Evolutionary conservation across 495 filamentous ascomycete genomes (phyloP), one percentile per base, ranked within the genome.

Genomic region (Xylaria curta): DNA sequence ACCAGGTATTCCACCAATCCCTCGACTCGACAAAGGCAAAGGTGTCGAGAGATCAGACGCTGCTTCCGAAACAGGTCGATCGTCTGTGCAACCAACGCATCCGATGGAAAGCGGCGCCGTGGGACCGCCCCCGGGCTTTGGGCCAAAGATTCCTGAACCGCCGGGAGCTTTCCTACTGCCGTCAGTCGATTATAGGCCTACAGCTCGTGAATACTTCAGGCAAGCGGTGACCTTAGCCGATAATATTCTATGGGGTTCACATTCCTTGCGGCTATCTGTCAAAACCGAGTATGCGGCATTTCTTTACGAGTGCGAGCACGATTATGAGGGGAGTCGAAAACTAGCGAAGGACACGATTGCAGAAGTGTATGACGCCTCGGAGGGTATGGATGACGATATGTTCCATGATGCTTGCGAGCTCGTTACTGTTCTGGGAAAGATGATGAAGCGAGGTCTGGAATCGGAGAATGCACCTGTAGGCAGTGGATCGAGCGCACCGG

Each of bases 221-320:
- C 89, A 94, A 71, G 94, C 93, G 4, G 84, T 91, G 15, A 80
- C 86, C n/a, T 86, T 95, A 6, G 93, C 95, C 4, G 91, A 93
- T 36, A 78, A 82, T 15, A 83, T 93, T 12, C 86, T 98, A 21
- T 92, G 94, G 70, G 94, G 94, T 40, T 94, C 93, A 0, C 93
- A 98, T 73, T 96, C 96, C 1, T 86, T 99, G 19, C 92, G 96
- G 3, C 86, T 99, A 0, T 96, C 93, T 0, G 92, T 97, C 19
- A 97, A 97, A 72, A 90, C 97, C 13, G 96, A 99, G 81, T 96
- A 94, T 78, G 89, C 91, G n/a, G 96, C 95, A 2, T 99, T 97
- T 77, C 85, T 97, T 5, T 97, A 96, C 84, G 96, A 99, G 77
- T 98, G 95, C 76, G 85, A 94, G 9, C 93, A 96, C 75, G 95